Evolutionary conservation across 768 basidiomycete species (phyloP).

Genomic region (Ramaria sp.): DNA sequence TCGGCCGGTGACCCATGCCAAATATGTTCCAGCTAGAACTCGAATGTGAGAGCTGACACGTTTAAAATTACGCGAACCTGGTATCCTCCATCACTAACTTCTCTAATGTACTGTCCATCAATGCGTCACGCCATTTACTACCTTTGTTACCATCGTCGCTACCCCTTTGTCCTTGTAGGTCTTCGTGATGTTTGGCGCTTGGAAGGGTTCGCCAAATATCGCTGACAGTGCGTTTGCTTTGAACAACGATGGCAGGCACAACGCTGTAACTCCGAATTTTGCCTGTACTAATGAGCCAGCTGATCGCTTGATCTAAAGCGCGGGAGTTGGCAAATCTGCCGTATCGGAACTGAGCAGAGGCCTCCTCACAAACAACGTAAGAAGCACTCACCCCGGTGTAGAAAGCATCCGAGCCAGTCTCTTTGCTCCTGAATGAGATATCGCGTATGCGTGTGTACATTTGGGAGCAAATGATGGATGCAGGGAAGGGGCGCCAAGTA

Average conservation of each 20-base stretch:
- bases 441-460: slow-evolving; percentile 49
- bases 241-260: slow-evolving; percentile 57
- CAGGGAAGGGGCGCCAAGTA: slow-evolving; percentile 40
- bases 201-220: not conserved
- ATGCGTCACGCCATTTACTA: not conserved
- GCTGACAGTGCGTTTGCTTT: slow-evolving; percentile 34
- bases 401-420: not conserved
- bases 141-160: not conserved
- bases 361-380: slow-evolving; percentile 45
- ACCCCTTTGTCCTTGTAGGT: not conserved
- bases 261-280: slow-evolving; percentile 51
- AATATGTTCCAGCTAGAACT: not conserved
- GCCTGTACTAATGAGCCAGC: slow-evolving; percentile 51
- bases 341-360: slow-evolving; percentile 41
- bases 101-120: not conserved
- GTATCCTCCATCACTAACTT: not conserved
- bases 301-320: slow-evolving; percentile 62
- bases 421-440: not conserved
- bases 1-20: too few relatives aligned
- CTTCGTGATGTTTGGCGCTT: not conserved
- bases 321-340: slow-evolving; percentile 61
- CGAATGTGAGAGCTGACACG: too few relatives aligned
- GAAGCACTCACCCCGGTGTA: slow-evolving; percentile 34
- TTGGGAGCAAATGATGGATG: slow-evolving; percentile 43
- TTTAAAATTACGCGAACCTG: not conserved